Evolutionary conservation across 2,329 filamentous ascomycete species (phyloP).

Genomic region (Penicillium sp.): DNA sequence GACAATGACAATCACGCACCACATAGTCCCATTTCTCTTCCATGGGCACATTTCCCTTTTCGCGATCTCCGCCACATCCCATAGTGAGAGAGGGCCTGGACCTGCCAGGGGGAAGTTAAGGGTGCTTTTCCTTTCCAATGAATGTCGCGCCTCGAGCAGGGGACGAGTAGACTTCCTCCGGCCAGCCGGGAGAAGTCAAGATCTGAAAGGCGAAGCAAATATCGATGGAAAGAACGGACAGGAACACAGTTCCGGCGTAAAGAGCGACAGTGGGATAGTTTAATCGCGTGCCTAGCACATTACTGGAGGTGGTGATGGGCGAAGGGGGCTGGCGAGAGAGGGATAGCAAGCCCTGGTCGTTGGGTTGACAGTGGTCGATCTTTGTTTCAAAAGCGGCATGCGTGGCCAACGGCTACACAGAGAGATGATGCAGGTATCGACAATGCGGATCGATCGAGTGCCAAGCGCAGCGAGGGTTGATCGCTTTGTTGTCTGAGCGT

Average conservation of each 20-base stretch:
- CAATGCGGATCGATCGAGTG: constrained; percentile 11
- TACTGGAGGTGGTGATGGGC: constrained; percentile 16
- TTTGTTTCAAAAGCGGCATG: constrained; percentile 3
- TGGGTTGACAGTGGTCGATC: not conserved
- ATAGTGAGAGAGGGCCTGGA: constrained; percentile 53
- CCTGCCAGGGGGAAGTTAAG: constrained; percentile 32
- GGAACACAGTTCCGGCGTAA: constrained; percentile 1
- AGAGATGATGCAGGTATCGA: constrained; percentile 6
- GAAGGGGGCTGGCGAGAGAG: constrained; percentile 5
- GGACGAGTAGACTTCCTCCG: constrained; percentile 34
- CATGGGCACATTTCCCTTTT: constrained; percentile 69
- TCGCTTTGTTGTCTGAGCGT: constrained; percentile 17
- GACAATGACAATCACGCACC: constrained; percentile 54
- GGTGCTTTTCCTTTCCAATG: constrained; percentile 1
- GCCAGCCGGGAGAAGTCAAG: constrained; percentile 40
- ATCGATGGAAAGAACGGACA: constrained; percentile 1
- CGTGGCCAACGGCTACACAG: constrained; percentile 4
- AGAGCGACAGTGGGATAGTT: constrained; percentile 18
- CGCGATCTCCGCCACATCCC: constrained; percentile 66
- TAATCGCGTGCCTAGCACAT: constrained; percentile 26
- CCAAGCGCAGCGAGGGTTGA: constrained; percentile 14
- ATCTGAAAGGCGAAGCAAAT: not conserved
- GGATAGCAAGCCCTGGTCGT: not conserved
- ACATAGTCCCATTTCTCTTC: constrained; percentile 97
- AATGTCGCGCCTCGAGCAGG: constrained; percentile 8